A percentile compares a stretch with the other conserved stretches of the same genome.
phyloP scores from a whole-genome alignment of 2,329 filamentous ascomycete species.

The Ophiostoma piceae region DNA sequence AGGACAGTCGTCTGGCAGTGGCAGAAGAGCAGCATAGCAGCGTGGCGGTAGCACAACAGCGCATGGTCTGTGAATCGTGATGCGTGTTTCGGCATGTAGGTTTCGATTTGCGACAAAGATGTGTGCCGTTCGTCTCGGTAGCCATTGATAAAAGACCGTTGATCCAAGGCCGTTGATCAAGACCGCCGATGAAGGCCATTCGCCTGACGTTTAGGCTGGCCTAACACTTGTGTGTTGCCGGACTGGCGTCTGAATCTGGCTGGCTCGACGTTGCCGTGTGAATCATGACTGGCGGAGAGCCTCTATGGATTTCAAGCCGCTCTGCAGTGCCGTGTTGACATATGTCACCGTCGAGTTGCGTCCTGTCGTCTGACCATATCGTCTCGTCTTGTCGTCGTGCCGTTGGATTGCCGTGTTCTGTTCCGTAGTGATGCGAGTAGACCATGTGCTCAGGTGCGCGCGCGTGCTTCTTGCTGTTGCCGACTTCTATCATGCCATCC shows the following conservation, averaged over 20 bases:
- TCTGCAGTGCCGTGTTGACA: not conserved
- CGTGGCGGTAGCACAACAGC: too few relatives aligned
- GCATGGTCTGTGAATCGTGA: not conserved
- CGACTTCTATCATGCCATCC: constrained; percentile 12
- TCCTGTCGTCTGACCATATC: not conserved
- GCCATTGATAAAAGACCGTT: too few relatives aligned
- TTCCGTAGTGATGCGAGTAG: not conserved
- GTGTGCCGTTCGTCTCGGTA: too few relatives aligned
- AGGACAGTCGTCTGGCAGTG: not conserved
- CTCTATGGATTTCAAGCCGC: not conserved
- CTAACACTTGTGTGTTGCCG: not conserved
- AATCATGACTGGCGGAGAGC: not conserved
- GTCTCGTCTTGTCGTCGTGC: not conserved
- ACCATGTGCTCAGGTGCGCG: not conserved
- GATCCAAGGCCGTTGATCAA: too few relatives aligned
- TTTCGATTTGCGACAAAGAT: too few relatives aligned
- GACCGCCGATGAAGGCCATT: not conserved
- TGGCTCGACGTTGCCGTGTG: not conserved
- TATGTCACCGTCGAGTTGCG: not conserved
- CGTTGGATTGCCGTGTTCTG: not conserved
- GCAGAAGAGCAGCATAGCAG: not conserved
- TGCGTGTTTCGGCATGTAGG: not conserved
- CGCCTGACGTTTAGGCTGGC: too few relatives aligned
- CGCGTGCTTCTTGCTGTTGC: not conserved
- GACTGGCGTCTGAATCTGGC: not conserved